Evolutionary conservation across 2,329 filamentous ascomycete genomes (phyloP), one percentile per base, ranked within the genome.

Genomic region (Chalara sp.): DNA sequence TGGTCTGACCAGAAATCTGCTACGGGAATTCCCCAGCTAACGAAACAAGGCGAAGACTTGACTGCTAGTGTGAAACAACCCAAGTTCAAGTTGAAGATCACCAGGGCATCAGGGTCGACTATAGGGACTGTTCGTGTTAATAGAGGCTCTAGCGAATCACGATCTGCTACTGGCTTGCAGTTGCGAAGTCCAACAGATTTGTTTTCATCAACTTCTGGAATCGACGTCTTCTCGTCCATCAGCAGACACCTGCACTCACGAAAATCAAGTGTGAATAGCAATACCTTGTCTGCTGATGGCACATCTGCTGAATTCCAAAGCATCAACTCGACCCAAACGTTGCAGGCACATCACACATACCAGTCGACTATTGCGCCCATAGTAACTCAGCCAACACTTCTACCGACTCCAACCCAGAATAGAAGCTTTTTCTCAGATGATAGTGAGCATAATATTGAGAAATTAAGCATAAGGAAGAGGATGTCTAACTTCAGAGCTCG

Each of bases 371-470:
- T 21, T 21, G 21, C 21, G 21, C 21, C 21, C 21, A 21, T 21
- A 21, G 21, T 21, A 21, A 21, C 21, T 21, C 21, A 21, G 21
- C 21, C 21, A 21, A 21, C 21, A 21, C 21, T 21, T 21, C 21
- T 21, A 21, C 21, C 21, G 21, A 21, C 21, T 21, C 21, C 21
- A n/a, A 37, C 8, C n/a, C 35, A 8, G n/a, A 37, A 8, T 37
- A 37, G 54, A 44, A 69, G 67, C 49, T 68, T 67, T 44, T 68
- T 69, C 46, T 70, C 68, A 2, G 66, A 69, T 51, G 62, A 68
- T 46, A 70, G 68, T 54, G 68, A 67, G 5, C 61, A 58, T 44
- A 44, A 47, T 12, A 47, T 60, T 13, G 55, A 45, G 6, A 44
- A 47, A 28, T 50, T 55, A 29, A 61, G 55, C 46, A 47, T 65